Base-by-base conservation (phyloP, 2,329 filamentous ascomycete species). In the Alternaria ventricosa region DNA sequence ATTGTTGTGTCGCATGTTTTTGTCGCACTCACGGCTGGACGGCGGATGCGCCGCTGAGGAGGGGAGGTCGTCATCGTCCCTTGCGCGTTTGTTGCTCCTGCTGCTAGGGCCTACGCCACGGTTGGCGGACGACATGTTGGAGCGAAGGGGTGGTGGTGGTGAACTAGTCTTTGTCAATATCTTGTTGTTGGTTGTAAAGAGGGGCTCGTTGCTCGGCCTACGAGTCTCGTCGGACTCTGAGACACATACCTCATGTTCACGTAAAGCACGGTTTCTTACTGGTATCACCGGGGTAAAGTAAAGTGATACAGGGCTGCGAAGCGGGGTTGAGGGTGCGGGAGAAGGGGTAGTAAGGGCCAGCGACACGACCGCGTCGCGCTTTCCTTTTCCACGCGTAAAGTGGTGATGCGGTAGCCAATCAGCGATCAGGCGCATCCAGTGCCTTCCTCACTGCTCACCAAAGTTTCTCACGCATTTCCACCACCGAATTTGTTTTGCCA, bases 71-170 rank as follows among this genome's bases (percentile, higher is more conserved):
- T 90, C 89, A 63, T 86, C 85, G 72, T 91, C 89, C 81, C 89
- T 86, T 36, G 85, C 84, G 72, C 90, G 87, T 80, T 92, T 92
- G 67, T 91, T 92, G 64, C 88, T 85, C 65, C 85, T 82, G 68
- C 82, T 86, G 67, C 82, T 73, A 57, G 82, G 82, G 18, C 82
- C 81, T 60, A 86, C 79, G 57, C 93, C 92, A 71, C 93, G 89
- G 82, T 97, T 97, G 73, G 90, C 93, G 69, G 94, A 94, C 64
- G 90, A 89, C 85, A 92, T 91, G 82, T 90, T 93, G 72, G 89
- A 87, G 80, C 91, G 90, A 65, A 96, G 49, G 30, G 49, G 36
- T 41, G 36, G 49, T 51, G 49, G 86, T 78, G 94, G 94, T 79
- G 93, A 96, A 85, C 92, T 96, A 77, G 18, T 50, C 53, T 36